phyloP scores from a whole-genome alignment of 176 grass and related monocot species.

The Zizania latifolia region DNA sequence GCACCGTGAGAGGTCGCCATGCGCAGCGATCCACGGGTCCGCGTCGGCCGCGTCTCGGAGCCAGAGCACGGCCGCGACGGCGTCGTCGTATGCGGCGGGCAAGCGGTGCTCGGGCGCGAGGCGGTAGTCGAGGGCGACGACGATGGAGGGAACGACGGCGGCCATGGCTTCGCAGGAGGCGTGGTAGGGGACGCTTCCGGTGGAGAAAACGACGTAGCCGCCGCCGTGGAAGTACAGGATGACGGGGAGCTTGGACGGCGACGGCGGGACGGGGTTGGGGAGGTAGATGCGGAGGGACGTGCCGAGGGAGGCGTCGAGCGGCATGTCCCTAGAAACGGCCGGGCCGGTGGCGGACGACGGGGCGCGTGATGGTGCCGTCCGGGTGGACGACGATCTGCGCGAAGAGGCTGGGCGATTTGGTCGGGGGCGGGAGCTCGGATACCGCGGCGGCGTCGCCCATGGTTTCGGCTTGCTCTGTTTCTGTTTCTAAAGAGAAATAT shows the following conservation, averaged over 20 bases:
- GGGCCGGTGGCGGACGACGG: slow-evolving; percentile 11
- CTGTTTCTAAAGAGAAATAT: too few species aligned
- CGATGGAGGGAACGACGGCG: slow-evolving; percentile 34
- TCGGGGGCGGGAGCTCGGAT: background rate
- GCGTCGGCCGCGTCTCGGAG: slow-evolving; percentile 11
- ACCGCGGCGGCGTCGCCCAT: slow-evolving; percentile 16
- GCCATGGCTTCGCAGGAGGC: slow-evolving; percentile 59
- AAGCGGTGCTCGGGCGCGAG: slow-evolving; percentile 70
- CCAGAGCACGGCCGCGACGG: slow-evolving; percentile 56
- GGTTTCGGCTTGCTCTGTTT: background rate
- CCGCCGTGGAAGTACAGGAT: slow-evolving; percentile 88
- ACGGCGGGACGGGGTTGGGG: background rate
- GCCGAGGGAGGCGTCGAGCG: slow-evolving; percentile 41
- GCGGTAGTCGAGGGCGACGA: slow-evolving; percentile 72
- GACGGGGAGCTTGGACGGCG: slow-evolving; percentile 45
- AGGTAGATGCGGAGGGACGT: slow-evolving; percentile 69
- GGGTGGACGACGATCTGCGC: slow-evolving; percentile 56
- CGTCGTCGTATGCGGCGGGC: slow-evolving; percentile 75
- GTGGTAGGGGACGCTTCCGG: slow-evolving; percentile 48
- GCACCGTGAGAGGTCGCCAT: slow-evolving; percentile 56
- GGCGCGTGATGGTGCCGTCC: slow-evolving; percentile 68
- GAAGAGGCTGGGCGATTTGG: slow-evolving; percentile 59
- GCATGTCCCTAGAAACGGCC: slow-evolving; percentile 60
- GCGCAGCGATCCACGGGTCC: slow-evolving; percentile 45
- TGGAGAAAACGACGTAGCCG: slow-evolving; percentile 63